These are phyloP conservation scores for Magnolia kwangsiensis DNA, from an alignment of 164 flowering plant genomes.

Conservation along the genomic window DNA sequence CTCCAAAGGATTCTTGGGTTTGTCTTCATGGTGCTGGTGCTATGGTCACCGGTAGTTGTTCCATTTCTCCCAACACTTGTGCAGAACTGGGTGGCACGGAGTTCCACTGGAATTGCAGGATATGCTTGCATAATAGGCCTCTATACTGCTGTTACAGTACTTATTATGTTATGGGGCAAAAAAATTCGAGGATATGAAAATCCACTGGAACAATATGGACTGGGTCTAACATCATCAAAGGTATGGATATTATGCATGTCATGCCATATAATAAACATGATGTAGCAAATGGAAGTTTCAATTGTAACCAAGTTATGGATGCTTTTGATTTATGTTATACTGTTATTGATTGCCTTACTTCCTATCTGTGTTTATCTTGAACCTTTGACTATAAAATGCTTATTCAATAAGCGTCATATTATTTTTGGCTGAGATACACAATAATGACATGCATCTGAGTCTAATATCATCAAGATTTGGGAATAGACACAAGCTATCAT, in stretches of 20 bases:
- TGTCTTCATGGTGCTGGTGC: slow-evolving; percentile 72
- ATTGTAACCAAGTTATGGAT: background rate
- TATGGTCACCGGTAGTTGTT: slow-evolving; percentile 87
- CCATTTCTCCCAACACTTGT: slow-evolving; percentile 84
- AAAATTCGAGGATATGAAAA: slow-evolving; percentile 71
- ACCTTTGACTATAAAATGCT: background rate
- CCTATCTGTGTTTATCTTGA: background rate
- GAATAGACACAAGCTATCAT: background rate
- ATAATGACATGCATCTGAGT: background rate
- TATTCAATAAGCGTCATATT: background rate
- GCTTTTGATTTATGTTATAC: background rate
- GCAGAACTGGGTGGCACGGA: slow-evolving; percentile 64
- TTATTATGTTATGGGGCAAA: slow-evolving; percentile 78
- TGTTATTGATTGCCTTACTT: background rate
- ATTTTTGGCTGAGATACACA: background rate
- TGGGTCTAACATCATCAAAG: slow-evolving; percentile 60
- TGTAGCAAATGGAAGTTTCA: background rate
- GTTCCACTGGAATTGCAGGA: slow-evolving; percentile 52
- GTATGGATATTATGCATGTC: slow-evolving; percentile 29
- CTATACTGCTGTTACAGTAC: slow-evolving; percentile 58
- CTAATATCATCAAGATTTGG: background rate
- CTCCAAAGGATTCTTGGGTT: slow-evolving; percentile 64
- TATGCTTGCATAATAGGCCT: slow-evolving; percentile 69
- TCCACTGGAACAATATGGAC: slow-evolving; percentile 71
- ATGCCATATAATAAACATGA: background rate